A percentile compares a stretch with the other conserved stretches of the same genome.
These are phyloP conservation scores for Moesziomyces globuligerus DNA, from an alignment of 1,284 basidiomycete genomes.

Conservation along the genomic window DNA sequence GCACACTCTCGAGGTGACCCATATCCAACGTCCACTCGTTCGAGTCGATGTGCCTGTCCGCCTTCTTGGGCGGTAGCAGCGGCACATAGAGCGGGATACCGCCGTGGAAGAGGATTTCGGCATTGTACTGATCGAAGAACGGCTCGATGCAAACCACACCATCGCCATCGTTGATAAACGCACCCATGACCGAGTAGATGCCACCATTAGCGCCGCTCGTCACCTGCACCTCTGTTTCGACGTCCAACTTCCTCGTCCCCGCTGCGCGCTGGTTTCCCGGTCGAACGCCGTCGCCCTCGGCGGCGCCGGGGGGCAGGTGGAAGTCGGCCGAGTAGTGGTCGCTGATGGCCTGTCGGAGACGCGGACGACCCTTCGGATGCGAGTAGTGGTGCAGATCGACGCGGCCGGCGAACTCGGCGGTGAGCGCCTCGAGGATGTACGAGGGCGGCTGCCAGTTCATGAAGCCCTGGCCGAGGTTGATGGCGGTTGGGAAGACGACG, in stretches of 20 bases:
- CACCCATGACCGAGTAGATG: slow-evolving; percentile 61
- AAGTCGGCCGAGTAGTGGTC: slow-evolving; percentile 49
- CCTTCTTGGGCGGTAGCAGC: slow-evolving; percentile 78
- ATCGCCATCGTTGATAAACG: slow-evolving; percentile 71
- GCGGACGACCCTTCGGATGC: slow-evolving; percentile 60
- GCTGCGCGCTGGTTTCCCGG: slow-evolving; percentile 37
- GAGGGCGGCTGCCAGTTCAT: slow-evolving; percentile 65
- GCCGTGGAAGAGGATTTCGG: slow-evolving; percentile 70
- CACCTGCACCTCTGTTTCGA: slow-evolving; percentile 88
- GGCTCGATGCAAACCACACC: slow-evolving; percentile 98
- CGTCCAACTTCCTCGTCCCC: slow-evolving; percentile 76
- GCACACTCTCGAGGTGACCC: slow-evolving; percentile 75
- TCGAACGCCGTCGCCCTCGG: slow-evolving; percentile 32
- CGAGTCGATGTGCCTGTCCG: slow-evolving; percentile 48
- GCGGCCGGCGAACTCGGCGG: slow-evolving; percentile 32
- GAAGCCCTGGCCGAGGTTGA: slow-evolving; percentile 66
- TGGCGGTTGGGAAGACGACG: slow-evolving; percentile 59
- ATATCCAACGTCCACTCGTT: slow-evolving; percentile 71
- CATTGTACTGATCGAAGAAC: slow-evolving; percentile 90
- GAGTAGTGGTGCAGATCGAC: slow-evolving; percentile 66
- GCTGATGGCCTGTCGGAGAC: slow-evolving; percentile 57
- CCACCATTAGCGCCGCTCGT: slow-evolving; percentile 84
- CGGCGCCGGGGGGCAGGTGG: slow-evolving; percentile 32
- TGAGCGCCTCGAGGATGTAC: slow-evolving; percentile 52
- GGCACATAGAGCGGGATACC: slow-evolving; percentile 94